These are phyloP conservation scores for Gossypium arboreum DNA, from an alignment of 345 rosid species.

Conservation along the genomic window DNA sequence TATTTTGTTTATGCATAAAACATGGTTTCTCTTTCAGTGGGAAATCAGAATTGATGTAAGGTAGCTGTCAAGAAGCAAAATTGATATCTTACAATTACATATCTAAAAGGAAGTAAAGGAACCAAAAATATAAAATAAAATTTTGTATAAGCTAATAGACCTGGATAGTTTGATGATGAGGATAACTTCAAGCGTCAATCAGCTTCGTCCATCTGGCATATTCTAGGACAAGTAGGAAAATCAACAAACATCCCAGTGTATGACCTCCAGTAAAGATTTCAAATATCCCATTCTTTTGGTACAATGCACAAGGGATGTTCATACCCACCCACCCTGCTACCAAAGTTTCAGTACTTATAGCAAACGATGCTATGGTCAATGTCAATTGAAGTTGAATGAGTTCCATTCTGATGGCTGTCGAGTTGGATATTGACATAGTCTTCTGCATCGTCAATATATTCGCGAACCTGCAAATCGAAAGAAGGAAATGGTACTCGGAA, in stretches of 20 bases:
- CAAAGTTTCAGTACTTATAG: conserved; percentile 62
- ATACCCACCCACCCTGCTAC: conserved; percentile 61
- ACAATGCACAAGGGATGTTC: conserved; percentile 65
- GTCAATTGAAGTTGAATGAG: conserved; percentile 82
- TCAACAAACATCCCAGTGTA: conserved; percentile 41
- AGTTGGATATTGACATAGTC: conserved; percentile 76
- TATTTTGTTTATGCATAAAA: not conserved
- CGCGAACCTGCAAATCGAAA: conserved; percentile 58
- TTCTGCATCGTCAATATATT: conserved; percentile 38
- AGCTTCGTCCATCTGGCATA: conserved; percentile 70
- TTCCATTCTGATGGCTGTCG: conserved; percentile 83
- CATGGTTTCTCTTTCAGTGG: not conserved
- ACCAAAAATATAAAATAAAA: not conserved
- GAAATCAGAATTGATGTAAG: not conserved
- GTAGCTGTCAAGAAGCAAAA: not conserved
- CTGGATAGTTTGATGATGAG: not conserved
- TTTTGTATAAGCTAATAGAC: not conserved
- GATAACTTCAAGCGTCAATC: conserved; percentile 48
- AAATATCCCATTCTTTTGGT: not conserved
- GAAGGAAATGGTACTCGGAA: not conserved
- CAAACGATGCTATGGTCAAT: conserved; percentile 72
- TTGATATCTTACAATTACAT: not conserved
- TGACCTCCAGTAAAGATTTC: conserved; percentile 42
- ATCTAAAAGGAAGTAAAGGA: not conserved
- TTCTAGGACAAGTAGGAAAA: conserved; percentile 70